Conservation (phyloP, 2,329 filamentous ascomycete genomes). For the Alternaria conjuncta region DNA sequence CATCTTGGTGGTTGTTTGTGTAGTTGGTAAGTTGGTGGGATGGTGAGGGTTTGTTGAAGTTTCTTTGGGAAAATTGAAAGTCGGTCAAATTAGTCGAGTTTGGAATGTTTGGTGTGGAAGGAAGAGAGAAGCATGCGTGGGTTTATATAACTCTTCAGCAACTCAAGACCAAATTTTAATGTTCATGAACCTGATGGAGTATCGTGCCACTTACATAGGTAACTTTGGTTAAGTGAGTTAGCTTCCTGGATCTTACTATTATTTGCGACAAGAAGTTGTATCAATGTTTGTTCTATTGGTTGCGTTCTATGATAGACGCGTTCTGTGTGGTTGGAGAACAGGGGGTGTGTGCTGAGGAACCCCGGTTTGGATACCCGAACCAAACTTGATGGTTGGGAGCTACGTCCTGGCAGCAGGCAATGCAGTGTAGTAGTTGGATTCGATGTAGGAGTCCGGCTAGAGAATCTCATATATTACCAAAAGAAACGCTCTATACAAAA, state of each 20-base stretch:
- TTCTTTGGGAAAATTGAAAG: not conserved
- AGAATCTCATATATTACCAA: not conserved
- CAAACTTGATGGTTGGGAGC: not conserved
- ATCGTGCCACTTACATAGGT: not conserved
- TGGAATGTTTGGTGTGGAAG: not conserved
- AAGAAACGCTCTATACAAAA: not conserved
- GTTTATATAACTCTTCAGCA: not conserved
- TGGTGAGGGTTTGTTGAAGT: not conserved
- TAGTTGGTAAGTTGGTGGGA: not conserved
- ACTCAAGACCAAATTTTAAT: not conserved
- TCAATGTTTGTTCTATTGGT: not conserved
- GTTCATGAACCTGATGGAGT: not conserved
- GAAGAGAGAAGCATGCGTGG: not conserved
- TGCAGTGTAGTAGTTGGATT: not conserved
- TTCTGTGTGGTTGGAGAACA: not conserved
- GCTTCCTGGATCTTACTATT: not conserved
- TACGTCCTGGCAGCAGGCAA: not conserved
- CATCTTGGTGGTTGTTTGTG: not conserved
- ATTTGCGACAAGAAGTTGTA: not conserved
- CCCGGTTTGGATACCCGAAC: not conserved
- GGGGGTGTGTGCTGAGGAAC: not conserved
- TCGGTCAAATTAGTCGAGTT: not conserved
- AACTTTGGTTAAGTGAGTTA: not conserved
- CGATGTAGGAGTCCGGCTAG: not conserved
- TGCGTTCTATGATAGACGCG: not conserved